These are phyloP conservation scores for Backusella macrospora DNA, from an alignment of 192 early-diverging fungal genomes.

Conservation along the genomic window DNA sequence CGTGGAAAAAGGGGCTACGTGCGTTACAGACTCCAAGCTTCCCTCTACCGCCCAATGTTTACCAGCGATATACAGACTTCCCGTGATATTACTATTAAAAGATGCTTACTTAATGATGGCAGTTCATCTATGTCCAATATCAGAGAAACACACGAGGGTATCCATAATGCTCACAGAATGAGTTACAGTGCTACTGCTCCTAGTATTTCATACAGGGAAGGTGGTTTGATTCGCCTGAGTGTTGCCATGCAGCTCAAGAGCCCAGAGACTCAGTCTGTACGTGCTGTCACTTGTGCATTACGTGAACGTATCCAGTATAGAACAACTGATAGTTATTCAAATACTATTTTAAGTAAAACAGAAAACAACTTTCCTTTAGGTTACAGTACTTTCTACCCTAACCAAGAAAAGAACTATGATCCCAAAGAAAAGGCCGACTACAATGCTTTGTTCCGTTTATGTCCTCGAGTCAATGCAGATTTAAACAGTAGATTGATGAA, in stretches of 20 bases:
- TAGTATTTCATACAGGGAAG: constrained; percentile 40
- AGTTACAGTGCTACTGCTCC: constrained; percentile 38
- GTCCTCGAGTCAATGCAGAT: constrained; percentile 40
- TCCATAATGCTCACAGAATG: constrained; percentile 14
- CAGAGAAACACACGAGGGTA: constrained; percentile 22
- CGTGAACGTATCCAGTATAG: constrained; percentile 41
- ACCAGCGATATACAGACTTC: constrained; percentile 43
- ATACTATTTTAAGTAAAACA: constrained; percentile 18
- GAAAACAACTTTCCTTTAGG: constrained; percentile 43
- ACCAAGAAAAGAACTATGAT: constrained; percentile 24
- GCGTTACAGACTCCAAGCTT: constrained; percentile 44
- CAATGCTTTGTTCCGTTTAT: constrained; percentile 37
- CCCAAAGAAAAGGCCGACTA: constrained; percentile 31
- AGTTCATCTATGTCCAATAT: not conserved
- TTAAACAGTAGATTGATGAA: constrained; percentile 30
- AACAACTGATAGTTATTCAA: constrained; percentile 31
- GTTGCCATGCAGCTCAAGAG: constrained; percentile 29
- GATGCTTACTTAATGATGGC: constrained; percentile 42
- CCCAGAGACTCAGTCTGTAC: constrained; percentile 21
- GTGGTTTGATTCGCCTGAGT: constrained; percentile 40
- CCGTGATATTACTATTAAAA: constrained; percentile 46
- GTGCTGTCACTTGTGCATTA: constrained; percentile 39
- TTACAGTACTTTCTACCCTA: constrained; percentile 31
- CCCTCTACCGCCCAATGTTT: constrained; percentile 45
- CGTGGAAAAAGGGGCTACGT: constrained; percentile 51